phyloP scores from a whole-genome alignment of 2,329 filamentous ascomycete genomes.

The Curvularia lunata region DNA sequence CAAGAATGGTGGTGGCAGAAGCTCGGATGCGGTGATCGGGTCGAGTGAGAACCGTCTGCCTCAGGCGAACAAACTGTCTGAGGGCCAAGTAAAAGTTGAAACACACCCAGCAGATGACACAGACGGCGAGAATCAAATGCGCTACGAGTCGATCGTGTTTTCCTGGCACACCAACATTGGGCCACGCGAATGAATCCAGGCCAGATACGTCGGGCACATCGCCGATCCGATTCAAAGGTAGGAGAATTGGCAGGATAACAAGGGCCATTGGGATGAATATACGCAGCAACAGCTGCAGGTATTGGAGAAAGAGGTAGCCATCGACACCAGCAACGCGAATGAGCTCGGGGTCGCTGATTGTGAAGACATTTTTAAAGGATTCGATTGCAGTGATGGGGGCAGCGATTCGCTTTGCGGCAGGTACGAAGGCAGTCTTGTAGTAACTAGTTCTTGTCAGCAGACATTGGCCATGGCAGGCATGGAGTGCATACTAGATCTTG shows the following conservation, averaged over 20 bases:
- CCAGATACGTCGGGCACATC: constrained; percentile 61
- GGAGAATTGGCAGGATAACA: constrained; percentile 80
- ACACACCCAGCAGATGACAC: constrained; percentile 83
- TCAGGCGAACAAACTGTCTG: constrained; percentile 85
- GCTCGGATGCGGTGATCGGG: constrained; percentile 92
- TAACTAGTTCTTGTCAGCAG: constrained; percentile 38
- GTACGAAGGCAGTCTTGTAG: constrained; percentile 49
- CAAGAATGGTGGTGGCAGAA: constrained; percentile 92
- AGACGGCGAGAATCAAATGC: constrained; percentile 79
- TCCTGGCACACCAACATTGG: constrained; percentile 71
- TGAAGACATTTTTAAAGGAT: constrained; percentile 61
- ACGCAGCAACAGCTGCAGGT: constrained; percentile 81
- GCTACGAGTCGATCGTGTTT: constrained; percentile 79
- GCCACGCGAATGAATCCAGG: constrained; percentile 83
- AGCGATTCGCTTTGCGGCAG: constrained; percentile 44
- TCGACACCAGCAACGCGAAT: constrained; percentile 96
- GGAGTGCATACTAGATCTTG: constrained; percentile 45
- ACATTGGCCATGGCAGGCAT: neutral
- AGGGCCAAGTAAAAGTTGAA: constrained; percentile 87
- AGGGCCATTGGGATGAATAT: constrained; percentile 86
- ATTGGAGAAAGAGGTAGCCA: constrained; percentile 96
- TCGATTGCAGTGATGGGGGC: constrained; percentile 45
- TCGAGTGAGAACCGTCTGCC: constrained; percentile 92
- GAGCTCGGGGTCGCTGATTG: constrained; percentile 76
- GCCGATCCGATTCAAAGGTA: constrained; percentile 81